Conservation (phyloP, 768 basidiomycete genomes). For the Austroboletus eburneus region DNA sequence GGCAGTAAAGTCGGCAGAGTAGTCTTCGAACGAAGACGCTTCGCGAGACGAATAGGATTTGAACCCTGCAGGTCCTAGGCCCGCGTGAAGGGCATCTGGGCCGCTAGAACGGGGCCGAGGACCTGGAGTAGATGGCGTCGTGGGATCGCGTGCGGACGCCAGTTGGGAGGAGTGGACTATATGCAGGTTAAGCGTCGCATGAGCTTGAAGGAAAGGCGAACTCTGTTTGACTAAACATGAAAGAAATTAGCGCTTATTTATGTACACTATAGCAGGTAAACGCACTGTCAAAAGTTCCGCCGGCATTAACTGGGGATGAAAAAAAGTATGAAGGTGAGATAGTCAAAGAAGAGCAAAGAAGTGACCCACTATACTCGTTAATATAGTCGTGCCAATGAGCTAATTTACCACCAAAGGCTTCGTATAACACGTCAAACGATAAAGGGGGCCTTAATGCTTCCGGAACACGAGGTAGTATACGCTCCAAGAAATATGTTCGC, state of each 20-base stretch:
- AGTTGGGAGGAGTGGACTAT: constrained; percentile 80
- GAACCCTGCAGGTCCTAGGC: constrained; percentile 58
- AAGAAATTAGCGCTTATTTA: constrained; percentile 5
- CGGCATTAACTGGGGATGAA: constrained; percentile 55
- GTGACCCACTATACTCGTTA: constrained; percentile 57
- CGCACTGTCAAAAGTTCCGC: constrained; percentile 69
- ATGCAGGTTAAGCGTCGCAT: constrained; percentile 78
- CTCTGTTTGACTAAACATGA: constrained; percentile 60
- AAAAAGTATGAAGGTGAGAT: constrained; percentile 6
- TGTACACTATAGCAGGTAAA: constrained; percentile 2
- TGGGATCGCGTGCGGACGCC: constrained; percentile 33
- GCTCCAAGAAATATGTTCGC: constrained; percentile 59
- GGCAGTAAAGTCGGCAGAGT: constrained; percentile 67
- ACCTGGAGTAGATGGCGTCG: constrained; percentile 29
- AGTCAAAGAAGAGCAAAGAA: not conserved
- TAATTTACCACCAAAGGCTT: constrained; percentile 80
- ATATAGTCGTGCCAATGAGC: constrained; percentile 82
- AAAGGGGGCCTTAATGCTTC: constrained; percentile 51
- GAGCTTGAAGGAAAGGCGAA: constrained; percentile 83
- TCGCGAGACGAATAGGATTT: constrained; percentile 43
- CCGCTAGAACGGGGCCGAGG: constrained; percentile 33
- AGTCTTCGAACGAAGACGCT: constrained; percentile 37
- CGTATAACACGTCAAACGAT: constrained; percentile 69
- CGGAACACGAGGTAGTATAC: constrained; percentile 65
- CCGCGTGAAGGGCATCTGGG: constrained; percentile 53